Evolutionary conservation across 1,284 basidiomycete species (phyloP).

Genomic region (Sporisorium graminicola): DNA sequence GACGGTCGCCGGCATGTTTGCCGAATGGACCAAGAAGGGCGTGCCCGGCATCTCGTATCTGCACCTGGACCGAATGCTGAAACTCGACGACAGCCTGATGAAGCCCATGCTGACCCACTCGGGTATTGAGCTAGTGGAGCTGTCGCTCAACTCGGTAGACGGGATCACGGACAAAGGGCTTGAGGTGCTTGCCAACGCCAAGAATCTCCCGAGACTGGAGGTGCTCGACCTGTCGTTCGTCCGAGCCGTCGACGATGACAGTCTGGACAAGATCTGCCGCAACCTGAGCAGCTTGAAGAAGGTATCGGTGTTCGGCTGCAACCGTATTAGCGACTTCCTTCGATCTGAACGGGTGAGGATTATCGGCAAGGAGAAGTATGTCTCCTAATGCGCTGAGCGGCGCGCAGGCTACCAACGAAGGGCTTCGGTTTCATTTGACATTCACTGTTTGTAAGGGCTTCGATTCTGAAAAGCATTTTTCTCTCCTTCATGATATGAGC

Average conservation of each 20-base stretch:
- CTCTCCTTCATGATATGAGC: not conserved
- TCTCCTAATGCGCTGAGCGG: conserved; percentile 1
- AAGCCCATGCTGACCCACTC: conserved; percentile 79
- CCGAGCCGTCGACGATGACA: conserved; percentile 84
- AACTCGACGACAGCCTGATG: conserved; percentile 76
- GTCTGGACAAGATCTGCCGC: conserved; percentile 78
- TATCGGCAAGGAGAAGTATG: conserved; percentile 61
- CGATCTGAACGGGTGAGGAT: conserved; percentile 55
- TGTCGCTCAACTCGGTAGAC: conserved; percentile 85
- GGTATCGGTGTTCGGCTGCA: conserved; percentile 69
- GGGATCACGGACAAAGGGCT: conserved; percentile 76
- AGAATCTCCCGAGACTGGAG: conserved; percentile 71
- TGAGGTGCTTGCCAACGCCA: conserved; percentile 71
- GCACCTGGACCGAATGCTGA: conserved; percentile 65
- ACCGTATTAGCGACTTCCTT: conserved; percentile 59
- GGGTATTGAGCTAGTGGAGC: conserved; percentile 74
- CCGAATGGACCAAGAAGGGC: conserved; percentile 14
- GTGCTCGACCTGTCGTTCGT: conserved; percentile 89
- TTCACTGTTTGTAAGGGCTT: not conserved
- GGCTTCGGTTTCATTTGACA: not conserved
- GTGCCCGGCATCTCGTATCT: conserved; percentile 54
- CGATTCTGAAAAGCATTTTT: too few relatives aligned
- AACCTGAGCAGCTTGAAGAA: conserved; percentile 53
- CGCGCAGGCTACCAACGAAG: not conserved
- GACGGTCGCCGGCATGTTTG: conserved; percentile 46